Conservation (phyloP, 306 rosid genomes). For the Corylus avellana region DNA sequence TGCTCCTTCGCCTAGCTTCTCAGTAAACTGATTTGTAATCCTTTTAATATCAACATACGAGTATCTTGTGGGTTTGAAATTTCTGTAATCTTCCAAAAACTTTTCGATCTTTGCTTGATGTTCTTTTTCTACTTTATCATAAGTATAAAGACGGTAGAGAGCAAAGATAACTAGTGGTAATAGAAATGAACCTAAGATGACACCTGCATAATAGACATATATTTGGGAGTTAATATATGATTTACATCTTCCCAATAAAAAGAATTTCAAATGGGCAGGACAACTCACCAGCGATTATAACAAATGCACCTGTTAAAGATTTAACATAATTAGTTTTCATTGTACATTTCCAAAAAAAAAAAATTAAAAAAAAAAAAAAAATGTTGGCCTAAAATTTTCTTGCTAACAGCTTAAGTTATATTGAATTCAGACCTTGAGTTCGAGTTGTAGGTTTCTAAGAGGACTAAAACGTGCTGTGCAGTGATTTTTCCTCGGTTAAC, state of each 20-base stretch:
- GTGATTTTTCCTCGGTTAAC: too few species aligned
- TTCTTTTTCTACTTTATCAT: conserved; percentile 9
- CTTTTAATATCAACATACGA: conserved; percentile 35
- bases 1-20: conserved; percentile 28
- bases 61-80: conserved; percentile 34
- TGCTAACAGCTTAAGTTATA: too few species aligned
- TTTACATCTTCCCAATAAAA: background rate
- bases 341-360: background rate
- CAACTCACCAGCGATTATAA: conserved; percentile 30
- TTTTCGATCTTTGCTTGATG: conserved; percentile 20
- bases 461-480: too few species aligned
- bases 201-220: background rate
- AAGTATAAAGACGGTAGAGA: background rate
- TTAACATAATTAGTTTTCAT: background rate
- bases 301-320: conserved; percentile 22
- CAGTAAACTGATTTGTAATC: conserved; percentile 10
- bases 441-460: too few species aligned
- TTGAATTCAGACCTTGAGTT: too few species aligned
- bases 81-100: conserved; percentile 32
- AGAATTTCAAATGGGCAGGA: background rate
- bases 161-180: background rate
- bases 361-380: too few species aligned
- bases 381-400: too few species aligned
- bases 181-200: conserved; percentile 21
- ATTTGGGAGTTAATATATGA: too few species aligned